A percentile compares a stretch with the other conserved stretches of the same genome.
Evolutionary conservation across 257 asterid genomes (phyloP).

Genomic region (Penstemon davidsonii): DNA sequence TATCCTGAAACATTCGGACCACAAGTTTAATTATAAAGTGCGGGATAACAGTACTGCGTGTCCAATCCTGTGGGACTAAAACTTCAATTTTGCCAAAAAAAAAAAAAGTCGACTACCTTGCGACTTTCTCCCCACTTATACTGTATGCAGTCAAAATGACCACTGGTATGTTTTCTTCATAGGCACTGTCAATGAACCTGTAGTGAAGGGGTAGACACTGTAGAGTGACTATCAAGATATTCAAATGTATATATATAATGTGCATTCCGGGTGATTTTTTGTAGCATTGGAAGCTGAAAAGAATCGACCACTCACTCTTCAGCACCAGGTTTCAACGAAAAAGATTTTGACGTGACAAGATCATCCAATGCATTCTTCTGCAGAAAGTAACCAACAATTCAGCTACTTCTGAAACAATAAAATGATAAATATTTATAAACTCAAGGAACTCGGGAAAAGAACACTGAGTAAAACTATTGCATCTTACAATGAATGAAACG

Average conservation of each 20-base stretch:
- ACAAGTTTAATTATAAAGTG: no score
- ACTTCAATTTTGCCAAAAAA: no score
- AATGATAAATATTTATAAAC: conserved; percentile 18
- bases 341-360: conserved; percentile 65
- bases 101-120: conserved; percentile 45
- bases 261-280: no score
- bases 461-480: neutral
- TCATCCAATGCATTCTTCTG: conserved; percentile 90
- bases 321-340: conserved; percentile 81
- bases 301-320: conserved; percentile 64
- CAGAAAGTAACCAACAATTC: conserved; percentile 39
- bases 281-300: neutral
- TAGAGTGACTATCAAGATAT: conserved; percentile 4
- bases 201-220: conserved; percentile 19
- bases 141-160: conserved; percentile 66
- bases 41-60: no score
- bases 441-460: neutral
- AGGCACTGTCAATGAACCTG: conserved; percentile 82
- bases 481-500: neutral
- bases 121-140: conserved; percentile 66
- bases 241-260: no score
- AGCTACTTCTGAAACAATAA: conserved; percentile 28
- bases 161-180: conserved; percentile 60
- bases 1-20: no score
- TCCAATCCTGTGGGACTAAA: no score